Evolutionary conservation across 495 filamentous ascomycete species (phyloP), one percentile per base, ranked within the genome.

Genomic region (Penicillium ucsense): DNA sequence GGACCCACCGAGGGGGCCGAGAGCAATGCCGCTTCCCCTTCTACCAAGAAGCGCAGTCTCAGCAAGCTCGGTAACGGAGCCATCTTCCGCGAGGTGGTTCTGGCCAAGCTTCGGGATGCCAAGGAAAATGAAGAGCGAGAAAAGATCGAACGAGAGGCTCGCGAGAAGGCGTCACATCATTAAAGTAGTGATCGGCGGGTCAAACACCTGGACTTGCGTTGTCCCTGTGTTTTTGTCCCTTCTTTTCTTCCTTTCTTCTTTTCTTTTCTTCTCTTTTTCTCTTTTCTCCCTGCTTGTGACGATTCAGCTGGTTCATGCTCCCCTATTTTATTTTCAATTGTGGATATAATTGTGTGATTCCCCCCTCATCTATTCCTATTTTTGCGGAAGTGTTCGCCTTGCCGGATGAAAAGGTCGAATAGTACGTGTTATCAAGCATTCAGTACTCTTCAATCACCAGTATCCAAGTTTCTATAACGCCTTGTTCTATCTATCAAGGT

Each of bases 11-110:
- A 57, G 4, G 49, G 42, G 32, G 48, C 1, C 20, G 20, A 20
- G 20, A 20, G 37, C 6, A 50, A 62, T 20, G n/a, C 37, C 37
- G 31, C 59, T 2, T 41, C 46, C 27, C 38, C 59, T n/a, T 44
- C 50, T 6, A 45, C 41, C 41, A 77, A 79, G 54, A 85, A 85
- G 66, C 74, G 79, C 45, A 81, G 78, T 48, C 71, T 96, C 30
- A 84, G 79, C 51, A 85, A 80, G 55, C 70, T 85, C 56, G 88
- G 89, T 49, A 87, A 86, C 59, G 83, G 86, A 31, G 92, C 88
- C 30, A 96, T 97, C 60, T 97, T 98, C 78, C 78, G 88, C 48
- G 92, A 96, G 61, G 88, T 98, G n/a, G 94, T 97, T 2, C 73
- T 98, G 11, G 94, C 92, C 42, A 97, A 97, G 72, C 89, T 96